phyloP scores from a whole-genome alignment of 192 early-diverging fungal genomes.

The Backusella psychrophila region DNA sequence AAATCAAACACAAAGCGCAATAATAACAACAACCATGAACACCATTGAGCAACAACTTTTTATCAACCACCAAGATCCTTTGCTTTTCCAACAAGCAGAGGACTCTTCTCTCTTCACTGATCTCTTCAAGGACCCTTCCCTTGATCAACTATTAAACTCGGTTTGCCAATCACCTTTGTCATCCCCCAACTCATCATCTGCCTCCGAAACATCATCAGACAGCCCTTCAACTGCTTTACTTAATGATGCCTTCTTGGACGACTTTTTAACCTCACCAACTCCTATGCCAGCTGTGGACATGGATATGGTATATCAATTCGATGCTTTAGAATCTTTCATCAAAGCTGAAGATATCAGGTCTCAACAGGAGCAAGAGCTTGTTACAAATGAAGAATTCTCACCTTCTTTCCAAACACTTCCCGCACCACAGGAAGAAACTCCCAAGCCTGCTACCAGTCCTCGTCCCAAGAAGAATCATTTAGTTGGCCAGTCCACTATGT shows the following conservation, averaged over 20 bases:
- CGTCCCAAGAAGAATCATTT: slow-evolving; percentile 26
- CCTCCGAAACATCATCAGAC: slow-evolving; percentile 19
- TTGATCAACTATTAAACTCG: slow-evolving; percentile 22
- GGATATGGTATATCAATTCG: slow-evolving; percentile 15
- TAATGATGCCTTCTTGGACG: slow-evolving; percentile 20
- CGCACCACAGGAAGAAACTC: neutral
- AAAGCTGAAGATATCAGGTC: slow-evolving; percentile 10
- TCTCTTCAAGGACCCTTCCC: slow-evolving; percentile 18
- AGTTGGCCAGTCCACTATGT: slow-evolving; percentile 32
- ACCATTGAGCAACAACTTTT: slow-evolving; percentile 13
- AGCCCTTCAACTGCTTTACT: slow-evolving; percentile 32
- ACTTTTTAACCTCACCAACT: slow-evolving; percentile 2
- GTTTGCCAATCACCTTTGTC: slow-evolving; percentile 11
- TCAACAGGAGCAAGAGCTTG: neutral
- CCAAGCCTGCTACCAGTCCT: neutral
- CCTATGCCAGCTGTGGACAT: slow-evolving; percentile 6
- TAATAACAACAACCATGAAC: slow-evolving; percentile 11
- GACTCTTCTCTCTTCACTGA: slow-evolving; percentile 13
- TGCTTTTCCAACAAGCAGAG: slow-evolving; percentile 10
- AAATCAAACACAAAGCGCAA: neutral
- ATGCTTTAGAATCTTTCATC: slow-evolving; percentile 15
- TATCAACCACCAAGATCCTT: slow-evolving; percentile 2
- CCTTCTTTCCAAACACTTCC: slow-evolving; percentile 1
- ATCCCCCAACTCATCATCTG: slow-evolving; percentile 18
- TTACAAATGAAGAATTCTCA: neutral